Base-by-base conservation (phyloP, 2,329 filamentous ascomycete genomes). In the Cladosporium sp. region DNA sequence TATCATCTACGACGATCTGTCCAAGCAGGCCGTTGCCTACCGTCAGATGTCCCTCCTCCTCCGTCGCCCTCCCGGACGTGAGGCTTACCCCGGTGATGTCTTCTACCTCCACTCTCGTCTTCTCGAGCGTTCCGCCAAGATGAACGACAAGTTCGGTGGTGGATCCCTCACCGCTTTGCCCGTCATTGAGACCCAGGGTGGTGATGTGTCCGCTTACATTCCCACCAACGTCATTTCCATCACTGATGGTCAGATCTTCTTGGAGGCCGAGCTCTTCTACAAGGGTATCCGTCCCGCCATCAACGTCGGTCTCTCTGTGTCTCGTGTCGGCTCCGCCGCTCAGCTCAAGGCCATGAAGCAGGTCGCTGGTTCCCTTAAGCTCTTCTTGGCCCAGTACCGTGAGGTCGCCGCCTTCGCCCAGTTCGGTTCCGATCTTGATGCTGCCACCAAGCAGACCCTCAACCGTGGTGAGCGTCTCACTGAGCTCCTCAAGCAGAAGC, bases 321-420 rank as follows among this genome's bases (percentile, higher is more conserved):
- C 94, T 71, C 94, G 94, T 90, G 94, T 99, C 88, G 94, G 94
- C 78, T 99, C 94, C 75, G 91, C 94, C 78, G 94, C 94, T 77
- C 94, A 99, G 87, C 87, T 97, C 80, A 99, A 97, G 90, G 92
- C 94, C 82, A 99, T 99, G 94, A 99, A 99, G 88, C 94, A 99
- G 86, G 94, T 99, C 73, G 94, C 94, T 75, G 94, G 94, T 87
- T 97, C 93, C 70, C 85, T 99, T 76, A 99, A 99, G 88, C 92
- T 99, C 72, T 99, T 97, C 92, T 90, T 99, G 89, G 94, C 94
- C 73, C 94, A 99, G 84, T 99, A 99, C 88, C 94, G 94, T 94
- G 94, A 99, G 82, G 94, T 99, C 66, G 94, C 94, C 74, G 94
- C 94, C 72, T 99, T 99, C 82, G 93, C 94, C 72, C 94, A 99